Evolutionary conservation across 2,329 filamentous ascomycete genomes (phyloP), one percentile per base, ranked within the genome.

Genomic region (Fusarium goolgardi): DNA sequence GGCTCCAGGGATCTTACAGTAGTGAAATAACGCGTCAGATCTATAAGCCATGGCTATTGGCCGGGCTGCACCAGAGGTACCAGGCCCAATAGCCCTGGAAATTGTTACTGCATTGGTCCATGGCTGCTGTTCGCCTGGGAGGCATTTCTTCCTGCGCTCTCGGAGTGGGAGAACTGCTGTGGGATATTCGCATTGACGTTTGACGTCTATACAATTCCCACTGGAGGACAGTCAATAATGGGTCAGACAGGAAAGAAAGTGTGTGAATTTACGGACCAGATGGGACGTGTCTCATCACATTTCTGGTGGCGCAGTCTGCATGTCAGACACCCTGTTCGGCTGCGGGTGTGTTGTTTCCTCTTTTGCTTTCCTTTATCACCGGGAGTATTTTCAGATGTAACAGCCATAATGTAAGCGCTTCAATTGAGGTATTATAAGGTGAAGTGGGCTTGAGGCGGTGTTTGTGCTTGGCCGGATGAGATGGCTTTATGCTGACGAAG

Each of bases 251-350:
- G 12, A 13, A 13, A 13, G 12, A 4, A 13, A 5, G 6, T 9
- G 6, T 20, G 18, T 50, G 9, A 18, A 29, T 35, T 34, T 10
- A 67, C 69, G 56, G 23, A 72, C 70, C 69, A 72, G 12, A 50
- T 29, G 3, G 70, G 70, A 23, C 63, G 69, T 8, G 39, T 44
- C 32, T 71, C 70, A 37, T 72, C 70, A 16, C 70, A 72, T 46
- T 58, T 56, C 5, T 67, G 51, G 39, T 72, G 70, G 15, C 69
- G 51, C 34, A 66, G 57, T 44, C 64, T 70, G 54, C 70, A 72
- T 13, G 63, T 71, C 6, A 70, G 65, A 67, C 69, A 72, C 1
- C 70, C 70, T 2, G 67, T 67, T n/a, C 70, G 65, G 39, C 70
- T 72, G 7, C 70, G 63, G 5, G 63, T 63, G 27, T 70, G 21